phyloP scores from a whole-genome alignment of 2,329 filamentous ascomycete species.

The Hymenoscyphus salicellus region DNA sequence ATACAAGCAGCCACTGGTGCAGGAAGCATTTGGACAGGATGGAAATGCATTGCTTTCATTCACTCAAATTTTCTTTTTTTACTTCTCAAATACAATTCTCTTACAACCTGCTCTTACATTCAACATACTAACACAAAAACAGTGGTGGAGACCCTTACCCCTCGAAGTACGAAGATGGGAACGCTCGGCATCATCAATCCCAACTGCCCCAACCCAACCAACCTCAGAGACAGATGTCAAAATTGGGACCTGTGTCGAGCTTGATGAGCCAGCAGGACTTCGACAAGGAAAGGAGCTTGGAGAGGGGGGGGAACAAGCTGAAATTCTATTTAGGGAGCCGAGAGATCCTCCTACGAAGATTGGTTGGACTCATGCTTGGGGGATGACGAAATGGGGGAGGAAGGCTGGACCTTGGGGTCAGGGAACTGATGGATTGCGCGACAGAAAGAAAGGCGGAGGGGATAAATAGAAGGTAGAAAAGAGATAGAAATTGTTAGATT shows the following conservation, averaged over 20 bases:
- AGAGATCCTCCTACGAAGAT: conserved; percentile 49
- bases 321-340: conserved; percentile 37
- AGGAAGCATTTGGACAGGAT: no score
- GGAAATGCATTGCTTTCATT: not conserved
- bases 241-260: conserved; percentile 42
- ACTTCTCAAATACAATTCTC: not conserved
- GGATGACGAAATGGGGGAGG: conserved; percentile 51
- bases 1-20: no score
- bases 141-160: conserved; percentile 68
- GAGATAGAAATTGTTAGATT: not conserved
- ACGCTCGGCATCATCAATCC: conserved; percentile 13
- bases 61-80: not conserved
- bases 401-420: conserved; percentile 50
- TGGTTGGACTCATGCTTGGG: conserved; percentile 52
- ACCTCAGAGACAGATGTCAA: conserved; percentile 36
- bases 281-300: conserved; percentile 25
- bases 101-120: not conserved
- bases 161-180: conserved; percentile 67
- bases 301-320: conserved; percentile 24
- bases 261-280: conserved; percentile 46
- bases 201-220: not conserved
- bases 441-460: conserved; percentile 26
- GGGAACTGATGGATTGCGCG: conserved; percentile 42
- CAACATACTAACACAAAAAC: not conserved
- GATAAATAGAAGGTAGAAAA: not conserved